Percentiles rank a stretch among this genome's conserved stretches.
These are phyloP conservation scores for Fusarium brevicatenulatum DNA, from an alignment of 2,329 filamentous ascomycete species.

Conservation along the genomic window DNA sequence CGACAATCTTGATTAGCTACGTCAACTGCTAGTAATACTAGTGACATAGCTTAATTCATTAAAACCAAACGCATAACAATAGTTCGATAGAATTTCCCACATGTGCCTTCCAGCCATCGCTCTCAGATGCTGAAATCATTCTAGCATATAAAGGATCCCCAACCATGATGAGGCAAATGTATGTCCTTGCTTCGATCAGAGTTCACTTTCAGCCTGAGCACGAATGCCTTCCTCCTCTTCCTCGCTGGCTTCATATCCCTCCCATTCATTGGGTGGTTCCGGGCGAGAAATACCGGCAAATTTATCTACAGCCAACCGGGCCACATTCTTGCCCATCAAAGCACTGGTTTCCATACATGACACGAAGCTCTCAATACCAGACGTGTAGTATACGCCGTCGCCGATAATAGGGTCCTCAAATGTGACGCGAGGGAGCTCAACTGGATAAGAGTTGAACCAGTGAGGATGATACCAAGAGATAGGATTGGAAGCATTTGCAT, in stretches of 20 bases:
- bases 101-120: not conserved
- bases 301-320: slow-evolving; percentile 73
- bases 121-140: not conserved
- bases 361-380: slow-evolving; percentile 90
- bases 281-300: slow-evolving; percentile 48
- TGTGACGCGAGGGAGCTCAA: slow-evolving; percentile 82
- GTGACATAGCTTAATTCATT: not conserved
- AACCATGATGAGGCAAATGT: not conserved
- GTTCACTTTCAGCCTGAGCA: slow-evolving; percentile 24
- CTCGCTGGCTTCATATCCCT: not conserved
- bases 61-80: not conserved
- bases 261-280: slow-evolving; percentile 2
- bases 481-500: slow-evolving; percentile 52
- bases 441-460: slow-evolving; percentile 86
- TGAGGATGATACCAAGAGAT: slow-evolving; percentile 84
- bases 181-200: slow-evolving; percentile 15
- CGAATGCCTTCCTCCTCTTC: slow-evolving; percentile 14
- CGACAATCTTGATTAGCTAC: not conserved
- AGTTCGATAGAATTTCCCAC: not conserved
- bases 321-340: slow-evolving; percentile 89
- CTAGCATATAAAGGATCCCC: not conserved
- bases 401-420: slow-evolving; percentile 84
- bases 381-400: slow-evolving; percentile 74
- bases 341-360: slow-evolving; percentile 98
- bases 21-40: no score